Evolutionary conservation across 371 early-diverging fungal species (phyloP).

Genomic region (Mucor circinelloides): DNA sequence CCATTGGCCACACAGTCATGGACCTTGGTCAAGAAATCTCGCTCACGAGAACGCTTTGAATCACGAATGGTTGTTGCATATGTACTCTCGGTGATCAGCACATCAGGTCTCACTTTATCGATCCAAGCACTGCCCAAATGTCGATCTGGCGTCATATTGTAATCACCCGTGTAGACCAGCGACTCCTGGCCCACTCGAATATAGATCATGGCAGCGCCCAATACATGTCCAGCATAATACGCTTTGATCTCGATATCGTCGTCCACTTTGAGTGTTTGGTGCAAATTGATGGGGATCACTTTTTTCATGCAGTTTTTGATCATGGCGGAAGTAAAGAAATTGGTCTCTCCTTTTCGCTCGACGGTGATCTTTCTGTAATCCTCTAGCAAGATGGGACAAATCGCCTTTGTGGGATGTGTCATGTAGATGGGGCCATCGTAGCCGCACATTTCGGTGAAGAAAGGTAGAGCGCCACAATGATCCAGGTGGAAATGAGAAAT

Average conservation of each 20-base stretch:
- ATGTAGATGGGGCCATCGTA: slow-evolving; percentile 96
- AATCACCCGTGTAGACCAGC: slow-evolving; percentile 97
- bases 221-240: slow-evolving; percentile 98
- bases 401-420: slow-evolving; percentile 96
- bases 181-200: slow-evolving; percentile 79
- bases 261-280: slow-evolving; percentile 86
- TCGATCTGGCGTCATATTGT: slow-evolving; percentile 97
- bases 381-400: slow-evolving; percentile 90
- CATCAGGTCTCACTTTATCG: slow-evolving; percentile 85
- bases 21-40: slow-evolving; percentile 91
- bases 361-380: slow-evolving; percentile 90
- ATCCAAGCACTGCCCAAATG: slow-evolving; percentile 96
- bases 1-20: slow-evolving; percentile 84
- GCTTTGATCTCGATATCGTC: slow-evolving; percentile 86
- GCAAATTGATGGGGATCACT: slow-evolving; percentile 87
- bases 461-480: slow-evolving; percentile 97
- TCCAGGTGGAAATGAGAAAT: slow-evolving; percentile 98
- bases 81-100: slow-evolving; percentile 95
- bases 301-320: slow-evolving; percentile 91
- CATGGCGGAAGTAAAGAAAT: slow-evolving; percentile 84
- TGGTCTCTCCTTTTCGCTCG: slow-evolving; percentile 85
- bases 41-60: slow-evolving; percentile 89
- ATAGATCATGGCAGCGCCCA: slow-evolving; percentile 98
- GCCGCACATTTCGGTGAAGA: slow-evolving; percentile 94
- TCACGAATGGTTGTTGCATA: slow-evolving; percentile 96